Evolutionary conservation across 805 yeast genomes (phyloP).

Genomic region (Barnettozyma sp.): DNA sequence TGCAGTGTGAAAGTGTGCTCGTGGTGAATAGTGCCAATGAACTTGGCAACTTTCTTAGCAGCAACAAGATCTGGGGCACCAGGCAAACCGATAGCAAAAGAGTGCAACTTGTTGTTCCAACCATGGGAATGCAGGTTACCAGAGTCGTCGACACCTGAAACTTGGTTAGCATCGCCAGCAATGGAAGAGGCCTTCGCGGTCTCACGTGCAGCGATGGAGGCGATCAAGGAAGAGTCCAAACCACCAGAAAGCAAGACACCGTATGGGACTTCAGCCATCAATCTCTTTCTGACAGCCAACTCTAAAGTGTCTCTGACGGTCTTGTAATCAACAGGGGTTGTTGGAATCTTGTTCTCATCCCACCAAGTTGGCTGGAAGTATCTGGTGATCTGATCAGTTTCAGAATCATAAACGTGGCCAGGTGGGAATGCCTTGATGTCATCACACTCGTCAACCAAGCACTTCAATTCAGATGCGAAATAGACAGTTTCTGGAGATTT

Average conservation of each 20-base stretch:
- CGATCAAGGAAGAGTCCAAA: constrained; percentile 92
- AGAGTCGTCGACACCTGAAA: constrained; percentile 87
- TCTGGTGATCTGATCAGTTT: constrained; percentile 77
- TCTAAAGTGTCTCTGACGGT: constrained; percentile 76
- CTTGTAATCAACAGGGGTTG: constrained; percentile 65
- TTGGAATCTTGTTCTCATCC: constrained; percentile 72
- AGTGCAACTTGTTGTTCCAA: constrained; percentile 79
- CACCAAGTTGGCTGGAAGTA: constrained; percentile 94
- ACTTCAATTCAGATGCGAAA: constrained; percentile 93
- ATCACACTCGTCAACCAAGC: constrained; percentile 93
- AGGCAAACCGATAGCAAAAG: constrained; percentile 95
- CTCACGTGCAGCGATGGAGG: constrained; percentile 95
- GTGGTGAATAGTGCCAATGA: constrained; percentile 93
- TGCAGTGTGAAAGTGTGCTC: constrained; percentile 95
- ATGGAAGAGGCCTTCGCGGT: constrained; percentile 62
- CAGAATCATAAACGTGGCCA: constrained; percentile 93
- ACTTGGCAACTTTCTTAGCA: constrained; percentile 93
- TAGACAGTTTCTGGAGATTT: constrained; percentile 65
- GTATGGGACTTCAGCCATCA: constrained; percentile 99
- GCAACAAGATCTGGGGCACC: constrained; percentile 97
- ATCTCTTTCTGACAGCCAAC: constrained; percentile 94
- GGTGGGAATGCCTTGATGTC: constrained; percentile 93
- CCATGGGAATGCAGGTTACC: constrained; percentile 78
- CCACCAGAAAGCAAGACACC: constrained; percentile 98
- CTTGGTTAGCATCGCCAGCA: constrained; percentile 31